These are phyloP conservation scores for Maudiozyma bulderi DNA, from an alignment of 805 yeast genomes.

Conservation along the genomic window DNA sequence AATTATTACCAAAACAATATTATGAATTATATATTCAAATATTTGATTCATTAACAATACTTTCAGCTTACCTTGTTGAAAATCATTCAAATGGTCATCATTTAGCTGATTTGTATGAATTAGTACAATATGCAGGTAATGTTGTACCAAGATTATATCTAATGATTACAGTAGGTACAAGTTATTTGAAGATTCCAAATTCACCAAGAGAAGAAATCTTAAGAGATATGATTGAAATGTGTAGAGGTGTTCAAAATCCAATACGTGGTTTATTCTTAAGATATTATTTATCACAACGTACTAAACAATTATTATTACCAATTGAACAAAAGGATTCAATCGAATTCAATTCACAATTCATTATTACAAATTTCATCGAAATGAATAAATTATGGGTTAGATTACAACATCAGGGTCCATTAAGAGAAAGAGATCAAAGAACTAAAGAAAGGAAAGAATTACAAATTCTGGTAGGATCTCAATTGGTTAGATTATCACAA, in stretches of 20 bases:
- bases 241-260: constrained; percentile 94
- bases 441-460: constrained; percentile 76
- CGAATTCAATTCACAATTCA: constrained; percentile 47
- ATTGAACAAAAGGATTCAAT: background rate
- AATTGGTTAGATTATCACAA: constrained; percentile 80
- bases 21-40: constrained; percentile 81
- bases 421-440: constrained; percentile 67
- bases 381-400: constrained; percentile 98
- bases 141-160: constrained; percentile 84
- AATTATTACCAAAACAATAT: constrained; percentile 72
- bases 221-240: constrained; percentile 97
- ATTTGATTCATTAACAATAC: constrained; percentile 67
- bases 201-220: constrained; percentile 70
- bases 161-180: constrained; percentile 92
- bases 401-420: constrained; percentile 89
- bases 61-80: constrained; percentile 56
- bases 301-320: constrained; percentile 39
- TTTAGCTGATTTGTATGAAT: constrained; percentile 82
- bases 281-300: constrained; percentile 78
- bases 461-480: constrained; percentile 86
- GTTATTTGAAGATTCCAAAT: constrained; percentile 66
- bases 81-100: constrained; percentile 52
- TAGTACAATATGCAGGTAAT: constrained; percentile 92
- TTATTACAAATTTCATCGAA: constrained; percentile 81
- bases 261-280: constrained; percentile 83